Base-by-base conservation (phyloP, 805 yeast species). In the Teunomyces funiuensis region DNA sequence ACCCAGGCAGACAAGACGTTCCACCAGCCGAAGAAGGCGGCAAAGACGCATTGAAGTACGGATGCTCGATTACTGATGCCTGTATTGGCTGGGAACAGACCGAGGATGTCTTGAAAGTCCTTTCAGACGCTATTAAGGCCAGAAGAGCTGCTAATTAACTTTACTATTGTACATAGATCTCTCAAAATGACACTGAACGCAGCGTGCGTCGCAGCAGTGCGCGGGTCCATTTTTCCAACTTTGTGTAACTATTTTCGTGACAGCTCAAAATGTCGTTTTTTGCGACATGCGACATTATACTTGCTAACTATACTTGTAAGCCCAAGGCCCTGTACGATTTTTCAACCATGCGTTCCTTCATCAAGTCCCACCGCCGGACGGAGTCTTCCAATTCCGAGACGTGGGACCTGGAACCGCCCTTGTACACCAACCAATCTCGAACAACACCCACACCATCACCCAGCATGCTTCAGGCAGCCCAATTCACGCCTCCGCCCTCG, bases 21-120 rank as follows among this genome's bases (percentile, higher is more conserved):
- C 90, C 91, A 43, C 78, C 87, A 36, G 60, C 64, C 9, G 74
- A 67, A 30, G 71, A 79, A 43, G 84, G 82, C 39, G 96, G 96
- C 41, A 83, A 84, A 59, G 74, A 74, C 41, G 63, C 65, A 11
- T 78, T 91, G 66, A 79, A 85, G 58, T 91, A 91, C 69, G 99
- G 99, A 48, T 87, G 89, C 49, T 86, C 96, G 22, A 89, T 91
- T 55, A 91, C 99, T n/a, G 99, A 91, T 66, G 96, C 97, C 23
- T 91, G 99, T 75, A 89, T 91, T 46, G 78, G 88, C 45, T 88
- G 96, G 88, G 93, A 85, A 40, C 73, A 80, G 37, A 91, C 99
- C 13, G 91, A 75, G 37, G 67, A 63, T 18, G 91, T 88, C 41
- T 74, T 91, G 53, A 76, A 73, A 39, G 70, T 73, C 39, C 78